Conservation (phyloP, 1,284 basidiomycete species). For the Marasmius sp. region DNA sequence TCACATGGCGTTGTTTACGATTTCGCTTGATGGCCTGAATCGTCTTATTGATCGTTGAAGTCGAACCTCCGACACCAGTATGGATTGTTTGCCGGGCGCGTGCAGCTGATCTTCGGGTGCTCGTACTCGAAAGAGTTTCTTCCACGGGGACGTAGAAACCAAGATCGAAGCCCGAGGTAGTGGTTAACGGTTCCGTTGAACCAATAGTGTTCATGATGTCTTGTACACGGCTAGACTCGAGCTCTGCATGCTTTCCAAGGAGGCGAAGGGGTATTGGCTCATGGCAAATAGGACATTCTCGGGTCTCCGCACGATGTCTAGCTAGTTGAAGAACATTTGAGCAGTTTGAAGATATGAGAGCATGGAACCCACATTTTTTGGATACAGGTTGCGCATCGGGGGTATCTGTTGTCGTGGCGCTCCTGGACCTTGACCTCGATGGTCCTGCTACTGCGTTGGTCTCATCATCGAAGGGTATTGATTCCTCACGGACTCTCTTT, state of each 20-base stretch:
- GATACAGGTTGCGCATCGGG: not conserved
- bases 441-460: not conserved
- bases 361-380: not conserved
- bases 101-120: constrained; percentile 7
- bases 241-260: constrained; percentile 55
- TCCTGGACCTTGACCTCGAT: not conserved
- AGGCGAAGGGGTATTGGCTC: constrained; percentile 71
- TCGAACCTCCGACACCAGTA: constrained; percentile 65
- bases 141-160: not conserved
- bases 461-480: not conserved
- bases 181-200: constrained; percentile 36
- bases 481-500: not conserved
- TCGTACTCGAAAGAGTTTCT: constrained; percentile 11
- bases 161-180: constrained; percentile 28
- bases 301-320: constrained; percentile 66
- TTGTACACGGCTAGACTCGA: constrained; percentile 68
- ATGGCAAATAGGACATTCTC: constrained; percentile 69
- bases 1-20: constrained; percentile 61
- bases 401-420: not conserved
- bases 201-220: constrained; percentile 64
- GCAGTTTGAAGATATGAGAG: not conserved
- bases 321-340: constrained; percentile 32
- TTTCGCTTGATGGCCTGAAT: constrained; percentile 60
- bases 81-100: constrained; percentile 46
- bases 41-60: constrained; percentile 42